Evolutionary conservation across 2,329 filamentous ascomycete genomes (phyloP).

Genomic region (Byssoonygena ceratinophila): DNA sequence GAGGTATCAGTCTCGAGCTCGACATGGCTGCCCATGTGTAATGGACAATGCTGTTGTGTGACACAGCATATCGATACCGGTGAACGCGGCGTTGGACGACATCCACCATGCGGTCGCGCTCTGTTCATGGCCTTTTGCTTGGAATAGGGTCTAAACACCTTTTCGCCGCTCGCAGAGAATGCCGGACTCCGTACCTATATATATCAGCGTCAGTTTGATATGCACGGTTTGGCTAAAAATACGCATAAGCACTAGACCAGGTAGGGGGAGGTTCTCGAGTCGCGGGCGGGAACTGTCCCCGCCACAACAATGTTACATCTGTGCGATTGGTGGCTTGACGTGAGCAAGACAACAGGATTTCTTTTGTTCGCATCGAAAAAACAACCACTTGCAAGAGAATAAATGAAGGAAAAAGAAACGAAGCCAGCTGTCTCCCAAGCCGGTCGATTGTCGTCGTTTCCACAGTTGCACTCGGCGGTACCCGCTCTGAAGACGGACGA

Average conservation of each 20-base stretch:
- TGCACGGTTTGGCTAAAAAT: conserved; percentile 8
- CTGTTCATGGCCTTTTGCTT: background rate
- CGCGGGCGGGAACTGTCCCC: background rate
- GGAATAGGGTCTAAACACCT: background rate
- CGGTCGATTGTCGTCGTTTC: background rate
- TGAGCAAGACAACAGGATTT: background rate
- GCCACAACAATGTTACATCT: conserved; percentile 8
- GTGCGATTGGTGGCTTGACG: conserved; percentile 2
- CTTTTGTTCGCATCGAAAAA: background rate
- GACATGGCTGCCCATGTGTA: conserved; percentile 1
- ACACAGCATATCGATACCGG: background rate
- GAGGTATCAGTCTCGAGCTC: no score
- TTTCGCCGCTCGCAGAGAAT: background rate
- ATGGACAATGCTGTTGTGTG: background rate
- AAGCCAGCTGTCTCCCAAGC: background rate
- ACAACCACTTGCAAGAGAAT: background rate
- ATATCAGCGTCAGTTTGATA: conserved; percentile 2
- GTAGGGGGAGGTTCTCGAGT: background rate
- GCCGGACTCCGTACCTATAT: background rate
- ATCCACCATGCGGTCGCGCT: background rate
- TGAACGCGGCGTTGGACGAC: background rate
- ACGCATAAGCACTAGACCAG: conserved; percentile 9
- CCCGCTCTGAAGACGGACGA: background rate
- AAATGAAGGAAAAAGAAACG: background rate
- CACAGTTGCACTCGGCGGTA: background rate